Conservation (phyloP, 2,329 filamentous ascomycete species). For the Fusarium sulawesiense region DNA sequence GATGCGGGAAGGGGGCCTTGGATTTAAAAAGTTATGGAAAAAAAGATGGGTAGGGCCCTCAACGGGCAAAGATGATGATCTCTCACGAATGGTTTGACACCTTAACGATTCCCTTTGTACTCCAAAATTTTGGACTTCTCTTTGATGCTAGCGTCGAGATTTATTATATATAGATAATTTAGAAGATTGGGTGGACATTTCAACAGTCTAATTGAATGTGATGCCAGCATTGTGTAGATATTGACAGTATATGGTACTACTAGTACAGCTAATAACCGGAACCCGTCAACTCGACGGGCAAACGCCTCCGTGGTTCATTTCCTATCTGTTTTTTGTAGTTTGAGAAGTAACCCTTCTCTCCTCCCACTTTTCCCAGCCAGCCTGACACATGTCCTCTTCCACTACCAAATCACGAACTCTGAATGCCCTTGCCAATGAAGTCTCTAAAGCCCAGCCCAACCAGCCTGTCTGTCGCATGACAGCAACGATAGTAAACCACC, state of each 20-base stretch:
- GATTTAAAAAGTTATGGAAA: conserved; percentile 24
- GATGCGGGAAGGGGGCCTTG: conserved; percentile 30
- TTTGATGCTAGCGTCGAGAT: conserved; percentile 17
- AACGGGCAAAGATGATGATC: conserved; percentile 19
- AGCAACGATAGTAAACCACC: conserved; percentile 83
- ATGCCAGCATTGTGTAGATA: neutral
- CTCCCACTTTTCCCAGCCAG: conserved; percentile 95
- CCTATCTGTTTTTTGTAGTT: conserved; percentile 44
- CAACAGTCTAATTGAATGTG: neutral
- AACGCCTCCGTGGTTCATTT: neutral
- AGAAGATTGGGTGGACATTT: conserved; percentile 5
- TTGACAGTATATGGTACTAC: neutral
- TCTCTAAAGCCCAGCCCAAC: conserved; percentile 78
- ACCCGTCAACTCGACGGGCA: neutral
- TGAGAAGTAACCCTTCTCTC: conserved; percentile 54
- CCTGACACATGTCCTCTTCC: conserved; percentile 88
- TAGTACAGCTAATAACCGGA: neutral
- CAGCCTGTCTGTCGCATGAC: conserved; percentile 73
- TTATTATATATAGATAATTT: conserved; percentile 28
- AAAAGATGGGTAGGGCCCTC: neutral
- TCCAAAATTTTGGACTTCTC: conserved; percentile 11
- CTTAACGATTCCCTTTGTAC: conserved; percentile 32
- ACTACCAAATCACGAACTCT: conserved; percentile 86
- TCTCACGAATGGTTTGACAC: conserved; percentile 27
- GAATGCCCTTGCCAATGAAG: conserved; percentile 71